Evolutionary conservation across 768 basidiomycete genomes (phyloP), one percentile per base, ranked within the genome.

Genomic region (Tulasnella sp.): DNA sequence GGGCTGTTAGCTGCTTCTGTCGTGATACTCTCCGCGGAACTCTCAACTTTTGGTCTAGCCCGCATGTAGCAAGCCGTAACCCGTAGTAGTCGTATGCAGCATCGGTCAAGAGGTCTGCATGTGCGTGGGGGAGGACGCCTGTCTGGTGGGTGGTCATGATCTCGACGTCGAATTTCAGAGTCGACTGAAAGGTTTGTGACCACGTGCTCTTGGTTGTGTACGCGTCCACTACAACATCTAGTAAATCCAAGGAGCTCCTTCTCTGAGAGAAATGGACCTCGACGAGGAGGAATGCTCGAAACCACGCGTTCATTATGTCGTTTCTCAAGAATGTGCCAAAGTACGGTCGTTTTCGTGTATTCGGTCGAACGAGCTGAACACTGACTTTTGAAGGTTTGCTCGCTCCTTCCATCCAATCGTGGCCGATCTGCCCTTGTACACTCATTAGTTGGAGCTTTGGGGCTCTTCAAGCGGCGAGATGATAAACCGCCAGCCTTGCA

Each of bases 81-180:
- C 92, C 92, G 66, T 94, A 96, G 68, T 85, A 93, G 66, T 94
- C 89, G 65, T 92, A 96, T 11, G 82, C 77, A 55, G 86, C 78
- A 71, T 93, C 91, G 0, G 88, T 89, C 29, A 90, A 75, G 25
- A 90, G 77, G 67, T 90, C 87, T 51, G 72, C 77, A 69, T 91
- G 88, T 4, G 84, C 84, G 62, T 79, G 59, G 0, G 49, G 49
- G 34, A 61, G 60, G 23, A 52, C 43, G 42, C 25, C 36, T 29
- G 43, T 57, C 42, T 57, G 55, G n/a, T 57, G 55, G n/a, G n/a
- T n/a, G n/a, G n/a, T n/a, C n/a, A n/a, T n/a, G n/a, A n/a, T n/a
- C n/a, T n/a, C n/a, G n/a, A n/a, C n/a, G n/a, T n/a, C n/a, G n/a
- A n/a, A n/a, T n/a, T n/a, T n/a, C n/a, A n/a, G n/a, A n/a, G n/a